A percentile compares a stretch with the other conserved stretches of the same genome.
Conservation (phyloP, 306 rosid species). For the Psophocarpus tetragonolobus region DNA sequence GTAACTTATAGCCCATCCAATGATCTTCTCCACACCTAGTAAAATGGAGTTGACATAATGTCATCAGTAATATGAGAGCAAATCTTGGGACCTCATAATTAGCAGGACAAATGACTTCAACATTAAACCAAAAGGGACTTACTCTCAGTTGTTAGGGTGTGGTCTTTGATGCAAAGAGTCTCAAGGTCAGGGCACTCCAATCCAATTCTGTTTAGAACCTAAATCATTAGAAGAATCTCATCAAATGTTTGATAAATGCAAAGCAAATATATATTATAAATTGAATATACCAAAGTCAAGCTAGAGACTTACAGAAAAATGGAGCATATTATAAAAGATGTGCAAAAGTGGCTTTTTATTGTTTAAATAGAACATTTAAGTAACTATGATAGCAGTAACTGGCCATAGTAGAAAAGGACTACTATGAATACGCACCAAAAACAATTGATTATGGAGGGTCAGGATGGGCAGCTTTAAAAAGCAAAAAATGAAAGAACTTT, state of each 20-base stretch:
- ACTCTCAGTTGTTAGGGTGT: conserved; percentile 79
- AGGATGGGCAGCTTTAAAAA: not conserved
- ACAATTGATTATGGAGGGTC: conserved; percentile 3
- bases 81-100: not conserved
- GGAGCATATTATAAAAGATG: conserved; percentile 9
- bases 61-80: conserved; percentile 25
- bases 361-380: not conserved
- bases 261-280: not conserved
- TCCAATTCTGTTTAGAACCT: conserved; percentile 76
- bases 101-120: not conserved
- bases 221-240: conserved; percentile 38
- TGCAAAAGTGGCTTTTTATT: not conserved
- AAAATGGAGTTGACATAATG: not conserved
- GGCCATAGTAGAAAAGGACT: not conserved
- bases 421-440: not conserved
- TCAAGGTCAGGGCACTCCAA: conserved; percentile 86
- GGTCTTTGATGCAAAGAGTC: conserved; percentile 74
- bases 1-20: conserved; percentile 89
- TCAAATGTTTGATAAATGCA: conserved; percentile 22
- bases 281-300: not conserved
- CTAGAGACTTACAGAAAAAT: not conserved
- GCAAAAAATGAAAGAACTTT: not conserved
- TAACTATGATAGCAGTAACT: not conserved
- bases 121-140: conserved; percentile 17
- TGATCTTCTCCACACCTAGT: conserved; percentile 77